Evolutionary conservation across 2,329 filamentous ascomycete genomes (phyloP).

Genomic region (Rutstroemia sp.): DNA sequence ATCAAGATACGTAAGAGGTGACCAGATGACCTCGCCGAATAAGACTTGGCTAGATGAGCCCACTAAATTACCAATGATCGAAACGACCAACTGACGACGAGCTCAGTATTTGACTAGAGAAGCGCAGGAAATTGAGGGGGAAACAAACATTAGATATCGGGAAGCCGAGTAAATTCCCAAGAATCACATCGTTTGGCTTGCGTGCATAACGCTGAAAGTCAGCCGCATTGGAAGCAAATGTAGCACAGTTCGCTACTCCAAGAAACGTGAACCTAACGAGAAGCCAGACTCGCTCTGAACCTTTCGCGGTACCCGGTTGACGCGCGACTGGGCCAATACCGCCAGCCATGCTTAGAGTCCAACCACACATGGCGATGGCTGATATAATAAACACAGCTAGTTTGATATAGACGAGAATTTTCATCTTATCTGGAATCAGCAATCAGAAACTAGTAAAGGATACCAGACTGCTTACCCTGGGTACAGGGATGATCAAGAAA

Average conservation of each 20-base stretch:
- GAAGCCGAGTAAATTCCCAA: conserved; percentile 36
- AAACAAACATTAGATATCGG: conserved; percentile 30
- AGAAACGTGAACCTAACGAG: conserved; percentile 33
- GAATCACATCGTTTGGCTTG: conserved; percentile 34
- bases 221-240: conserved; percentile 35
- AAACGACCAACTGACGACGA: conserved; percentile 25
- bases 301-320: conserved; percentile 28
- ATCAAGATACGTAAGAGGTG: conserved; percentile 31
- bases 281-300: conserved; percentile 32
- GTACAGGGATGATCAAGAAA: conserved; percentile 33
- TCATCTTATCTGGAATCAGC: conserved; percentile 24
- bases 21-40: conserved; percentile 32
- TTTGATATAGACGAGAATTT: conserved; percentile 30
- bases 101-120: background rate
- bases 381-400: conserved; percentile 33
- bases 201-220: conserved; percentile 38
- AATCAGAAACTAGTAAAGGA: conserved; percentile 9
- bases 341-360: conserved; percentile 31
- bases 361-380: conserved; percentile 34
- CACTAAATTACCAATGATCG: conserved; percentile 35
- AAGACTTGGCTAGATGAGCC: conserved; percentile 28
- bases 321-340: conserved; percentile 25
- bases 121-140: background rate
- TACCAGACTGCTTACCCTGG: conserved; percentile 21
- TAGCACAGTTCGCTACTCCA: conserved; percentile 31